A percentile compares a stretch with the other conserved stretches of the same genome.
These are phyloP conservation scores for Heritiera littoralis DNA, from an alignment of 345 rosid genomes.

Conservation along the genomic window DNA sequence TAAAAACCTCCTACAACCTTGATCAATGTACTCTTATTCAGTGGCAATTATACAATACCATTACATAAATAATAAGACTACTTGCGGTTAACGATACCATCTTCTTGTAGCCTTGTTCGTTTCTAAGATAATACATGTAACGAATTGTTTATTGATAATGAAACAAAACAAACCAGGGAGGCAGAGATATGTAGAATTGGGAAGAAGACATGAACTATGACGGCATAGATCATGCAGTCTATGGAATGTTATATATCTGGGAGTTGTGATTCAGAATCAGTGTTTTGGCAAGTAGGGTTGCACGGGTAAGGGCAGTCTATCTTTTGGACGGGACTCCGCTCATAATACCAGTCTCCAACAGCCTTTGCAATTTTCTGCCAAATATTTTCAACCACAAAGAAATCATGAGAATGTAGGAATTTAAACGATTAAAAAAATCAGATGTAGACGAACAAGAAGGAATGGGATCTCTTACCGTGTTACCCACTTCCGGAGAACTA, in stretches of 20 bases:
- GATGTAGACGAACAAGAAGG: not conserved
- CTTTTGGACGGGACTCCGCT: conserved; percentile 58
- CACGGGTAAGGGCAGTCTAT: conserved; percentile 83
- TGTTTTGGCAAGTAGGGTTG: conserved; percentile 74
- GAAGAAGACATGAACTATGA: not conserved
- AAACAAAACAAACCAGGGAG: too few relatives aligned
- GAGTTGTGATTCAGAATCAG: conserved; percentile 22
- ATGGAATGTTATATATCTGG: not conserved
- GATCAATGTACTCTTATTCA: too few relatives aligned
- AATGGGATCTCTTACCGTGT: conserved; percentile 37
- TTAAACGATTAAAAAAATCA: not conserved
- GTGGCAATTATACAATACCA: too few relatives aligned
- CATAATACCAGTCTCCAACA: conserved; percentile 82
- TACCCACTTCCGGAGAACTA: conserved; percentile 57
- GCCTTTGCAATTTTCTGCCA: conserved; percentile 74
- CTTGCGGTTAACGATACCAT: too few relatives aligned
- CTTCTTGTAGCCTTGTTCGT: too few relatives aligned
- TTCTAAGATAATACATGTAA: too few relatives aligned
- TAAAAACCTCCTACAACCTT: too few relatives aligned
- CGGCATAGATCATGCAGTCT: not conserved
- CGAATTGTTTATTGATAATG: too few relatives aligned
- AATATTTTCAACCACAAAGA: not conserved
- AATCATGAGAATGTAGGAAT: not conserved
- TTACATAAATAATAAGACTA: too few relatives aligned
- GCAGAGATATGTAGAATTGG: too few relatives aligned